phyloP scores from a whole-genome alignment of 1,139 yeast genomes.

The Lodderomyces pseudojiufengensis region DNA sequence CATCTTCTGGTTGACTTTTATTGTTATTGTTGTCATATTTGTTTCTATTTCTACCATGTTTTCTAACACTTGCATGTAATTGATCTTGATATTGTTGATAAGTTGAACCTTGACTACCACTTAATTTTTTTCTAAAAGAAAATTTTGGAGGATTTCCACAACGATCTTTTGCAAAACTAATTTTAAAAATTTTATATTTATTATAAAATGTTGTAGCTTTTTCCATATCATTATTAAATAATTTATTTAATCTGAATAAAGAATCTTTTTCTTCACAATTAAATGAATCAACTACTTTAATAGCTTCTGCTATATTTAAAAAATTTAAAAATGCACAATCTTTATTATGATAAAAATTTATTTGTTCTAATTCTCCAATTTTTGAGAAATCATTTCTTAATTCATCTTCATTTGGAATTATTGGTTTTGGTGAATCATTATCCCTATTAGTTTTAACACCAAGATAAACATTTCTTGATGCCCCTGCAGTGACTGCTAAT shows the following conservation, averaged over 20 bases:
- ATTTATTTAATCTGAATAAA: conserved; percentile 7
- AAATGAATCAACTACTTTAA: conserved; percentile 32
- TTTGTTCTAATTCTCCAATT: conserved; percentile 46
- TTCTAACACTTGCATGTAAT: conserved; percentile 9
- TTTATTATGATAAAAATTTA: conserved; percentile 42
- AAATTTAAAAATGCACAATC: conserved; percentile 48
- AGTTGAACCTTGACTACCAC: conserved; percentile 11
- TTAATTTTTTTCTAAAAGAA: conserved; percentile 33
- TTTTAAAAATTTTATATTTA: conserved; percentile 37
- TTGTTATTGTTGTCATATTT: conserved; percentile 1
- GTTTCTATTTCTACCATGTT: conserved; percentile 5
- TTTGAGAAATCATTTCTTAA: conserved; percentile 35
- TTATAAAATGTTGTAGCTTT: conserved; percentile 34
- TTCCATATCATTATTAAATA: conserved; percentile 16
- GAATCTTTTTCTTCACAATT: conserved; percentile 19
- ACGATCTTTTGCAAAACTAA: conserved; percentile 46
- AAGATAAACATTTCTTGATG: conserved; percentile 46
- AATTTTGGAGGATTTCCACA: conserved; percentile 48
- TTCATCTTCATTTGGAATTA: conserved; percentile 39
- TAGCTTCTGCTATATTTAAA: conserved; percentile 38
- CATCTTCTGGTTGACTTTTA: neutral
- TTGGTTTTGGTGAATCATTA: conserved; percentile 15
- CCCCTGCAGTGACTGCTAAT: conserved; percentile 47
- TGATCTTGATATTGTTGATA: conserved; percentile 13
- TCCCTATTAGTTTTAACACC: conserved; percentile 33